Percentiles rank a stretch among this genome's conserved stretches.
Evolutionary conservation across 768 basidiomycete genomes (phyloP).

Genomic region (Cystobasidium tubakii): DNA sequence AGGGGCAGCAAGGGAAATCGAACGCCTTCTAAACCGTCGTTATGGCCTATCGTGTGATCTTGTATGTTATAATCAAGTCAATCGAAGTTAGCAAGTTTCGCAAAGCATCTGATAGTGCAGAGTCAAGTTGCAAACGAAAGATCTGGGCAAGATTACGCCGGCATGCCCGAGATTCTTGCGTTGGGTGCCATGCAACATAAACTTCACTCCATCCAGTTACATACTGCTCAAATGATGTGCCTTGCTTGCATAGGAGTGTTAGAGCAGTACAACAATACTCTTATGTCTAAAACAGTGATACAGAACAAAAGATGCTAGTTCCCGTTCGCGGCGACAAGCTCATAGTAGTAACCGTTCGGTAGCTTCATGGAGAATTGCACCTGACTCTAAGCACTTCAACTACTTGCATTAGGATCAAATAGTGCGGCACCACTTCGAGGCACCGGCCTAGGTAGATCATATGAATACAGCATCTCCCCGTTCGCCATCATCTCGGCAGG

Average conservation of each 20-base stretch:
- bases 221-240: neutral
- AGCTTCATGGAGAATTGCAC: too few relatives aligned
- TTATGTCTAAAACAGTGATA: too few relatives aligned
- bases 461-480: conserved; percentile 33
- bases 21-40: neutral
- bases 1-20: neutral
- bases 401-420: conserved; percentile 31
- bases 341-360: too few relatives aligned
- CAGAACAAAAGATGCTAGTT: neutral
- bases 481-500: conserved; percentile 21
- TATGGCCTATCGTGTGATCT: neutral
- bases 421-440: conserved; percentile 27
- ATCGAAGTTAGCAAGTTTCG: too few relatives aligned
- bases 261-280: neutral
- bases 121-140: too few relatives aligned
- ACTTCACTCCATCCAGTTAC: neutral
- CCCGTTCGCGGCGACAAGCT: too few relatives aligned
- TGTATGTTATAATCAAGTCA: too few relatives aligned
- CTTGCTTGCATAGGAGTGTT: neutral
- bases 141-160: too few relatives aligned
- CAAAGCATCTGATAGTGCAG: too few relatives aligned
- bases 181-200: too few relatives aligned
- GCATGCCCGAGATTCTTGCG: too few relatives aligned
- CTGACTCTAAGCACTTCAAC: neutral
- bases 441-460: conserved; percentile 28